Evolutionary conservation across 2,329 filamentous ascomycete genomes (phyloP).

Genomic region (Emericellopsis cladophorae): DNA sequence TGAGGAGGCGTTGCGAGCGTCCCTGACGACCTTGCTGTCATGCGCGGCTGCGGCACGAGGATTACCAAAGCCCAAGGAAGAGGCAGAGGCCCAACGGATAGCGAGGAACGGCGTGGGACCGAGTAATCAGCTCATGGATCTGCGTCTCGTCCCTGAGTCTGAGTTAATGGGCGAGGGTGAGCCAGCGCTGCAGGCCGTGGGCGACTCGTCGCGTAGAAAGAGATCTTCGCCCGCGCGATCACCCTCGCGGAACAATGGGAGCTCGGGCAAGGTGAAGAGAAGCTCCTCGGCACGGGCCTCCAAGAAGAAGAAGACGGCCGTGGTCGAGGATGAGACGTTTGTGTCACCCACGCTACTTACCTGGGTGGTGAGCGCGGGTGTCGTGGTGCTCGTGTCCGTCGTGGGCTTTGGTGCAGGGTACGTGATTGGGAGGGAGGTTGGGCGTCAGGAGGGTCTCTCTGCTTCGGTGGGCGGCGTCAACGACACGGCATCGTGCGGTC

Average conservation of each 20-base stretch:
- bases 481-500: constrained; percentile 34
- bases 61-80: constrained; percentile 52
- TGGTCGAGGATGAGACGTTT: constrained; percentile 20
- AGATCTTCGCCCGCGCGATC: constrained; percentile 16
- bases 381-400: constrained; percentile 54
- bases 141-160: constrained; percentile 48
- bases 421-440: constrained; percentile 54
- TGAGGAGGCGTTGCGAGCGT: constrained; percentile 83
- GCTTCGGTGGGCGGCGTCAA: constrained; percentile 24
- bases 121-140: constrained; percentile 40
- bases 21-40: constrained; percentile 89
- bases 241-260: constrained; percentile 10
- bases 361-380: constrained; percentile 54
- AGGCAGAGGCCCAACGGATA: constrained; percentile 21
- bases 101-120: constrained; percentile 26
- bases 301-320: constrained; percentile 44
- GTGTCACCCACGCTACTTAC: constrained; percentile 49
- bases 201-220: constrained; percentile 8
- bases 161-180: constrained; percentile 34
- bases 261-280: constrained; percentile 36
- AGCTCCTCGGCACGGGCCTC: constrained; percentile 29
- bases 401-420: constrained; percentile 59
- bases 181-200: constrained; percentile 7
- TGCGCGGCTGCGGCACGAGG: constrained; percentile 83
- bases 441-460: constrained; percentile 43